Percentiles rank a stretch among this genome's conserved stretches.
Evolutionary conservation across 2,329 filamentous ascomycete genomes (phyloP).

Genomic region (Aureobasidium sp.): DNA sequence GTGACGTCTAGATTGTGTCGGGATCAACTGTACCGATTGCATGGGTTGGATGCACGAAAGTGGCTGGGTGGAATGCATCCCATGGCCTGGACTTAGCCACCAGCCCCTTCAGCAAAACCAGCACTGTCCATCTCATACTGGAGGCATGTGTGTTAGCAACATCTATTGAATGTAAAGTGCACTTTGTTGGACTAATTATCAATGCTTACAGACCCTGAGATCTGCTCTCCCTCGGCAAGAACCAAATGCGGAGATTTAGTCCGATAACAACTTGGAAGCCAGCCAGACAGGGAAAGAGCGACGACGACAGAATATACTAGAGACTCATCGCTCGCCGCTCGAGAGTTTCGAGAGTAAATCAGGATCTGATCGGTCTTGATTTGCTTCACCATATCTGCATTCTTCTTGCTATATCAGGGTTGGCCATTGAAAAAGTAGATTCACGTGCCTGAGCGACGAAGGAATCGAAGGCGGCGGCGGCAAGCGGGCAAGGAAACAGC

Average conservation of each 20-base stretch:
- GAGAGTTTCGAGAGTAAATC: no score
- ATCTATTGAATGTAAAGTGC: no score
- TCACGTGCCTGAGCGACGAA: not conserved
- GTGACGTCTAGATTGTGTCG: not conserved
- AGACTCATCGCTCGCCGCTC: no score
- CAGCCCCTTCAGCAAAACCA: not conserved
- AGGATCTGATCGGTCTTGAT: no score
- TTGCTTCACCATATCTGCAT: no score
- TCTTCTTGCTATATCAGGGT: no score
- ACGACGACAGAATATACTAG: no score
- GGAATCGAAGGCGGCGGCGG: not conserved
- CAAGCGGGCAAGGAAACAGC: conserved; percentile 8
- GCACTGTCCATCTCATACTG: not conserved
- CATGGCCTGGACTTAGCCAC: not conserved
- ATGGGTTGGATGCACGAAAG: not conserved
- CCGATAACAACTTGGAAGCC: no score
- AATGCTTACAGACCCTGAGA: conserved; percentile 1
- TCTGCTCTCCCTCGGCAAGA: conserved; percentile 10
- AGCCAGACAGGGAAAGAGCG: no score
- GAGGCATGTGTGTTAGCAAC: no score
- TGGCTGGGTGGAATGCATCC: not conserved
- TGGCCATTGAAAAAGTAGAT: no score
- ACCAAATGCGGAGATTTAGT: not conserved
- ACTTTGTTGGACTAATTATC: no score
- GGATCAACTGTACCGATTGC: not conserved